Evolutionary conservation across 2,329 filamentous ascomycete species (phyloP).

Genomic region (Rasamsonia emersonii): DNA sequence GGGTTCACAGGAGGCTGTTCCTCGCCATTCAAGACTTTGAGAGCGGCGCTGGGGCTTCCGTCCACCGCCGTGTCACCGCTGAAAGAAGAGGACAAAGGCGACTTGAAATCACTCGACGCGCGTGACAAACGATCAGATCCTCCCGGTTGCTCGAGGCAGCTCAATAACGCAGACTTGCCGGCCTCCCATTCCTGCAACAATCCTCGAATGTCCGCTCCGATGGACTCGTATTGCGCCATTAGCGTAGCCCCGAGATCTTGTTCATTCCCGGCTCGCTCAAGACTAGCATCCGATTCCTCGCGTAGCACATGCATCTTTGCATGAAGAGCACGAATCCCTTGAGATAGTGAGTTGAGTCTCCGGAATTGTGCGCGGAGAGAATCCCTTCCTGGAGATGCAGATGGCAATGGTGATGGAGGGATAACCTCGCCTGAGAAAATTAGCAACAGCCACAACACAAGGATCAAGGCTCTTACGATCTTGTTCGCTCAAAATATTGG

Average conservation of each 20-base stretch:
- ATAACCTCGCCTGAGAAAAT: constrained; percentile 31
- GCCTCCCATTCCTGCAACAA: constrained; percentile 79
- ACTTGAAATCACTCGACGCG: constrained; percentile 37
- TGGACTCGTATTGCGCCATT: constrained; percentile 87
- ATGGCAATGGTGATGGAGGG: constrained; percentile 50
- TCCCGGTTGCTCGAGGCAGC: constrained; percentile 73
- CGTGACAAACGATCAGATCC: constrained; percentile 49
- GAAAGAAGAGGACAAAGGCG: constrained; percentile 37
- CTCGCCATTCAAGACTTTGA: constrained; percentile 72
- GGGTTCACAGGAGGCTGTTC: constrained; percentile 26
- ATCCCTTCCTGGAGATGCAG: constrained; percentile 63
- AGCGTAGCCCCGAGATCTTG: constrained; percentile 69
- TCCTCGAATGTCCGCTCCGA: constrained; percentile 75
- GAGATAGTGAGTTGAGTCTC: constrained; percentile 79
- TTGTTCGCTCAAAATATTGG: constrained; percentile 65
- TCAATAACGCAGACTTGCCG: constrained; percentile 72
- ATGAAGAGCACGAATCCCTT: constrained; percentile 82
- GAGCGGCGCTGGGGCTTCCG: constrained; percentile 57
- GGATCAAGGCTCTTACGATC: constrained; percentile 51
- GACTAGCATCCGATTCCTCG: constrained; percentile 73
- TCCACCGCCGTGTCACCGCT: constrained; percentile 42
- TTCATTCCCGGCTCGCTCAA: constrained; percentile 61
- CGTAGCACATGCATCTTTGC: constrained; percentile 88
- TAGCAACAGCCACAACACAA: constrained; percentile 13
- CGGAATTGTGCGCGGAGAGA: constrained; percentile 78